These are phyloP conservation scores for Chaetoscypha palmicola DNA, from an alignment of 2,329 filamentous ascomycete species.

Conservation along the genomic window DNA sequence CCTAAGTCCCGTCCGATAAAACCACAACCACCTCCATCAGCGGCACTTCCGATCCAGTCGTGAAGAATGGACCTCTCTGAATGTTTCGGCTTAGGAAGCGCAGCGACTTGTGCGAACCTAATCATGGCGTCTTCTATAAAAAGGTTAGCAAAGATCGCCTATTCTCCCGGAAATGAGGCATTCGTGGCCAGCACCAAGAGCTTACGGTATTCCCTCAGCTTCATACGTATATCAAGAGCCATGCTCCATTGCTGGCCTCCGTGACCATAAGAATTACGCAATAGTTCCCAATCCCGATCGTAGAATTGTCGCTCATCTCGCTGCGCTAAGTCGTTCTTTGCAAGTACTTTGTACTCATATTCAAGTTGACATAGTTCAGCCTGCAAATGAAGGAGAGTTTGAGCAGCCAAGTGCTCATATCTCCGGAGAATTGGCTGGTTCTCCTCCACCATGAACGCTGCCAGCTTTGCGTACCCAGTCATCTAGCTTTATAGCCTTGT, in stretches of 20 bases:
- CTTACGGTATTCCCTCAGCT: constrained; percentile 16
- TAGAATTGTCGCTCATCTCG: constrained; percentile 11
- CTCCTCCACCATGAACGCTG: constrained; percentile 12
- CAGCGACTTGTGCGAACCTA: constrained; percentile 11
- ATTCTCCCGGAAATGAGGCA: no score
- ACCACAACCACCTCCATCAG: constrained; percentile 9
- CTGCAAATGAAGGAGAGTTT: constrained; percentile 14
- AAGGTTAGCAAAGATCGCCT: background rate
- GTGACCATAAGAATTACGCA: constrained; percentile 7
- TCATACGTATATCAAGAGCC: constrained; percentile 8
- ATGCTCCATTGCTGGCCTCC: constrained; percentile 13
- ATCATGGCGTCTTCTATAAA: constrained; percentile 11
- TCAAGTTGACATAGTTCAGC: constrained; percentile 13
- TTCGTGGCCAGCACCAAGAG: no score
- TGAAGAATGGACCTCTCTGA: constrained; percentile 9
- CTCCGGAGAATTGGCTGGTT: constrained; percentile 12
- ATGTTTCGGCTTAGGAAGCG: constrained; percentile 7
- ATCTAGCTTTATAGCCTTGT: no score
- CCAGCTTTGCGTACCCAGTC: constrained; percentile 11
- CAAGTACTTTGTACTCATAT: constrained; percentile 4
- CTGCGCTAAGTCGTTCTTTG: constrained; percentile 8
- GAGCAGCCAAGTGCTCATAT: constrained; percentile 9
- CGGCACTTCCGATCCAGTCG: constrained; percentile 11
- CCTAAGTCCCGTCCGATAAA: constrained; percentile 15
- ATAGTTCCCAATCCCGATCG: constrained; percentile 10